Evolutionary conservation across 768 basidiomycete genomes (phyloP).

Genomic region (Nidularia pulvinata): DNA sequence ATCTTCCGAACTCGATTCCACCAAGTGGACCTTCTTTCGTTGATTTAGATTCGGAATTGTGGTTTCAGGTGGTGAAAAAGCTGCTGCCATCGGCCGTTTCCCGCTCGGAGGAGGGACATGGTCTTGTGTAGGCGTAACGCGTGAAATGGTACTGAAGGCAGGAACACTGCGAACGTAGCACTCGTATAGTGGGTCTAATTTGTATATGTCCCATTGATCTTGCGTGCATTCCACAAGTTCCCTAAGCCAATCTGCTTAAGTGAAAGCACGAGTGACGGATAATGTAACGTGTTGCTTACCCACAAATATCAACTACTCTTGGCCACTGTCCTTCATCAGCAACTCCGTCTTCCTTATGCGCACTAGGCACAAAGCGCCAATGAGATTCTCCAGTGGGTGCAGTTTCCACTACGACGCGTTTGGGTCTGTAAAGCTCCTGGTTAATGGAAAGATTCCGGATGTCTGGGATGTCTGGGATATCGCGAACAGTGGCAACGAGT

Average conservation of each 20-base stretch:
- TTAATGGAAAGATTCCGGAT: conserved; percentile 39
- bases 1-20: conserved; percentile 1
- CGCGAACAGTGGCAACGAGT: conserved; percentile 49
- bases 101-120: conserved; percentile 8
- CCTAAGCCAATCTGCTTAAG: conserved; percentile 22
- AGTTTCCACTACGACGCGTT: conserved; percentile 76
- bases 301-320: conserved; percentile 62
- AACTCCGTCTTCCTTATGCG: conserved; percentile 54
- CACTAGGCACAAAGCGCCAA: conserved; percentile 82
- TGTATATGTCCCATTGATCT: conserved; percentile 88
- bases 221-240: conserved; percentile 53
- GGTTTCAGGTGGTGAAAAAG: conserved; percentile 6
- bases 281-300: conserved; percentile 41
- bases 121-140: conserved; percentile 12
- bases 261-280: not conserved
- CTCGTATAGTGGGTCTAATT: conserved; percentile 73
- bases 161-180: conserved; percentile 54
- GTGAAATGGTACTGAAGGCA: conserved; percentile 29
- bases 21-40: not conserved
- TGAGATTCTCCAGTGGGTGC: conserved; percentile 49
- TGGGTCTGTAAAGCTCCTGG: conserved; percentile 52
- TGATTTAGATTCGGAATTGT: not conserved
- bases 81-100: conserved; percentile 10
- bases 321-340: conserved; percentile 75
- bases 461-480: conserved; percentile 31